These are phyloP conservation scores for Notholithocarpus densiflorus DNA, from an alignment of 306 rosid species.

Conservation along the genomic window DNA sequence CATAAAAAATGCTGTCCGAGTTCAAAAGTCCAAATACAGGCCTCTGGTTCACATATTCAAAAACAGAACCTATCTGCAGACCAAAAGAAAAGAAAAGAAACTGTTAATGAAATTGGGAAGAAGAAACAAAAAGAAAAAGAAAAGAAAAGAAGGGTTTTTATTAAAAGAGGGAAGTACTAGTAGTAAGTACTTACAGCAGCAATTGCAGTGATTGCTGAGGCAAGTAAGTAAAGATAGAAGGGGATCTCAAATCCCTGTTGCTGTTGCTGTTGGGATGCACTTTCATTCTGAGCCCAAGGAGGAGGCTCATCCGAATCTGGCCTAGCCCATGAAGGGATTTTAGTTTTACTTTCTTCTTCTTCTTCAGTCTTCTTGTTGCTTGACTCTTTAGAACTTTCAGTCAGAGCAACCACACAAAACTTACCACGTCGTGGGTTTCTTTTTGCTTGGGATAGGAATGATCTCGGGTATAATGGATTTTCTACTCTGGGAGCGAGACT, in stretches of 20 bases:
- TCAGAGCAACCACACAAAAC: slow-evolving; percentile 48
- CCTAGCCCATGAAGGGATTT: slow-evolving; percentile 84
- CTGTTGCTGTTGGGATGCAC: slow-evolving; percentile 21
- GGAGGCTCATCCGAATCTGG: slow-evolving; percentile 87
- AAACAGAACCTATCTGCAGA: slow-evolving; percentile 80
- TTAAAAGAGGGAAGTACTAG: not conserved
- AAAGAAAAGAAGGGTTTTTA: too few relatives aligned
- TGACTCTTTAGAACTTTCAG: slow-evolving; percentile 77
- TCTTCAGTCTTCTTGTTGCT: slow-evolving; percentile 77
- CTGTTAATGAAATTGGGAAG: not conserved
- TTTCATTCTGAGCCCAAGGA: slow-evolving; percentile 79
- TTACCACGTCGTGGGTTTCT: not conserved
- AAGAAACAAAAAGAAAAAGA: not conserved
- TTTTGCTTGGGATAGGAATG: slow-evolving; percentile 5
- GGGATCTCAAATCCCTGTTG: slow-evolving; percentile 52
- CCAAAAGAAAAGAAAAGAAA: not conserved
- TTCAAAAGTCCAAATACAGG: slow-evolving; percentile 79
- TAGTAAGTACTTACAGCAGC: slow-evolving; percentile 65
- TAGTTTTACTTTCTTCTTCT: slow-evolving; percentile 69
- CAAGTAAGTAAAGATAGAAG: slow-evolving; percentile 65
- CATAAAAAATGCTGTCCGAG: slow-evolving; percentile 77
- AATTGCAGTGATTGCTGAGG: slow-evolving; percentile 86
- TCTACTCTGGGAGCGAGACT: not conserved
- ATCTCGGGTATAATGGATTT: slow-evolving; percentile 1
- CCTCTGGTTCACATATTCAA: slow-evolving; percentile 79